Evolutionary conservation across 192 early-diverging fungal species (phyloP).

Genomic region (Polychytrium aggregatum): DNA sequence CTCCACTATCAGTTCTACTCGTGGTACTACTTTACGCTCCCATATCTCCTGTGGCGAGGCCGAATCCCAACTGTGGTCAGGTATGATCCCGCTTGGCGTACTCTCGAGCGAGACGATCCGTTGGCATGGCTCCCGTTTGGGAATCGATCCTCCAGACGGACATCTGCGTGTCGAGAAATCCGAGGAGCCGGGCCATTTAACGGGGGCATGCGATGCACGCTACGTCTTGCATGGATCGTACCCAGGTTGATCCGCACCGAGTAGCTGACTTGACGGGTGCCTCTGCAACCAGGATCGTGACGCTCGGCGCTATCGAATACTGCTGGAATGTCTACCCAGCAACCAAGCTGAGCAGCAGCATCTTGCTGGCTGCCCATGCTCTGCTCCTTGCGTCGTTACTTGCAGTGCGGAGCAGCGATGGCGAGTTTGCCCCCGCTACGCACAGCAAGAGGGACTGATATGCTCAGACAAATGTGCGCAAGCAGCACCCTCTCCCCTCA

Average conservation of each 20-base stretch:
- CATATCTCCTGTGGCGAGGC: slow-evolving; percentile 62
- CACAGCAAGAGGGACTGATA: too few species aligned
- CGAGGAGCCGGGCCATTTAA: slow-evolving; percentile 11
- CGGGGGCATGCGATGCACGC: slow-evolving; percentile 15
- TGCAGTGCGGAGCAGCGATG: too few species aligned
- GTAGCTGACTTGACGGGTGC: not conserved
- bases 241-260: not conserved
- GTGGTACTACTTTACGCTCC: slow-evolving; percentile 84
- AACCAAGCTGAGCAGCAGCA: slow-evolving; percentile 34
- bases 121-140: slow-evolving; percentile 13
- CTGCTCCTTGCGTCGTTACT: slow-evolving; percentile 15
- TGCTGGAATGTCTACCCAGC: slow-evolving; percentile 88
- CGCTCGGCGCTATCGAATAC: slow-evolving; percentile 50
- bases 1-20: slow-evolving; percentile 96
- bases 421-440: too few species aligned
- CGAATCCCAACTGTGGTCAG: slow-evolving; percentile 8
- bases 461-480: too few species aligned
- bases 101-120: slow-evolving; percentile 16
- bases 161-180: slow-evolving; percentile 4
- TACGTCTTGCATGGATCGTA: not conserved
- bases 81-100: slow-evolving; percentile 17
- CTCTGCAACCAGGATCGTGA: slow-evolving; percentile 4
- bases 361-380: slow-evolving; percentile 29
- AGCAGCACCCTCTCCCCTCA: too few species aligned
- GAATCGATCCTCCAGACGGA: slow-evolving; percentile 11